Evolutionary conservation across 2,329 filamentous ascomycete genomes (phyloP), one percentile per base, ranked within the genome.

Genomic region (Chrysoporthe cubensis): DNA sequence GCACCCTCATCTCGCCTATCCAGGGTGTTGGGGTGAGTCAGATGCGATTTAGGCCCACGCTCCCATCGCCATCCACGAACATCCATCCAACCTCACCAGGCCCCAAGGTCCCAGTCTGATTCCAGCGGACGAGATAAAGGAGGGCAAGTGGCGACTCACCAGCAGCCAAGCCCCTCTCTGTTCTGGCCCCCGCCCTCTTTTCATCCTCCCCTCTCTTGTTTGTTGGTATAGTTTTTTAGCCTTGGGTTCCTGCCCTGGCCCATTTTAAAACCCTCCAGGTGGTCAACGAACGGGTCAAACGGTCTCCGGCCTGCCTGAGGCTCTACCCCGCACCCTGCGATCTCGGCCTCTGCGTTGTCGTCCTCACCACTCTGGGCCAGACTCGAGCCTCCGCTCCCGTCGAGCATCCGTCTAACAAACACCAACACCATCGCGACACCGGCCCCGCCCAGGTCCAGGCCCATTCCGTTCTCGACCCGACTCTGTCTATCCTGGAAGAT

Each of bases 341-440:
- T 65, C 50, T 66, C 68, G 68, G 68, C 68, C 68, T 42, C 48
- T 37, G 44, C 16, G 43, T 64, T 64, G 46, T 58, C 52, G 56
- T 59, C 52, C 67, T 66, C 66, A 68, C 66, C 65, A 59, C 56
- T 59, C 32, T 62, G 63, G 37, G 40, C 50, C 50, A 32, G 4
- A 54, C 37, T 60, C 57, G 57, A 60, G 57, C 56, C 56, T 40
- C 26, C 26, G 26, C 16, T 57, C 56, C 34, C 56, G 14, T 37
- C 37, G 56, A 62, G 63, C 64, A 40, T 26, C 34, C 66, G 59
- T 40, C 46, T 42, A 14, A 57, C 43, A 67, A 62, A 32, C 59
- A 46, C 59, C 65, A 69, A 67, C 65, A 67, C 58, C 65, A 65
- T 67, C 68, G 68, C 68, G 65, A 69, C 68, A 69, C 68, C 68